A percentile compares a stretch with the other conserved stretches of the same genome.
Conservation (phyloP, 2,329 filamentous ascomycete species). For the Diaporthe sp. region DNA sequence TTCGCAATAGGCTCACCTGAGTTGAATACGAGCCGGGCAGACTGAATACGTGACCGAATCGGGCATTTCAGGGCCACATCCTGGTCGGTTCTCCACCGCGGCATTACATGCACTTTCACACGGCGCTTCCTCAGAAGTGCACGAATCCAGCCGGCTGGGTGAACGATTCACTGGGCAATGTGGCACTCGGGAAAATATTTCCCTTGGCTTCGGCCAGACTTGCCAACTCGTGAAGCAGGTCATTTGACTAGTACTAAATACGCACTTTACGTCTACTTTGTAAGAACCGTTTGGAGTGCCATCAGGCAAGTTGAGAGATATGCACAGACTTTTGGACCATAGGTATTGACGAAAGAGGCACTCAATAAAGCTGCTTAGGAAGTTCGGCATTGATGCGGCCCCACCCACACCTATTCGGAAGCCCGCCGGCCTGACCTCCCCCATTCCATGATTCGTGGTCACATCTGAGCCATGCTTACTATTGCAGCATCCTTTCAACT, state of each 20-base stretch:
- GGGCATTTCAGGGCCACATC: neutral
- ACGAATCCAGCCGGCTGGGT: neutral
- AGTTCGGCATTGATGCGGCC: neutral
- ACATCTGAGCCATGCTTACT: neutral
- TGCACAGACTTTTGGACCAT: no score
- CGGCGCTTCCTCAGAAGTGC: neutral
- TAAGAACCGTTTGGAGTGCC: neutral
- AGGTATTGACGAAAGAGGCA: neutral
- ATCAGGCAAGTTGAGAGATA: neutral
- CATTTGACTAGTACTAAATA: no score
- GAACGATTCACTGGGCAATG: conserved; percentile 1
- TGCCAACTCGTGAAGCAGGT: neutral
- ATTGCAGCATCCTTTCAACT: neutral
- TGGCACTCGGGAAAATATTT: neutral
- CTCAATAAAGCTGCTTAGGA: neutral
- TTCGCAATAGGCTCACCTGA: neutral
- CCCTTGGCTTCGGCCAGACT: neutral
- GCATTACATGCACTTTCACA: neutral
- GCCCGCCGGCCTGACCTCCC: neutral
- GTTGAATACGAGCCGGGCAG: neutral
- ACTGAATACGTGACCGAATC: neutral
- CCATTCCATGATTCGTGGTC: neutral
- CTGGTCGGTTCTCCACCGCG: neutral
- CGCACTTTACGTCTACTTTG: neutral
- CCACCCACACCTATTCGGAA: no score